Conservation (phyloP, 225 moss, liverwort and hornwort genomes). For the Physcomitrellopsis africana region DNA sequence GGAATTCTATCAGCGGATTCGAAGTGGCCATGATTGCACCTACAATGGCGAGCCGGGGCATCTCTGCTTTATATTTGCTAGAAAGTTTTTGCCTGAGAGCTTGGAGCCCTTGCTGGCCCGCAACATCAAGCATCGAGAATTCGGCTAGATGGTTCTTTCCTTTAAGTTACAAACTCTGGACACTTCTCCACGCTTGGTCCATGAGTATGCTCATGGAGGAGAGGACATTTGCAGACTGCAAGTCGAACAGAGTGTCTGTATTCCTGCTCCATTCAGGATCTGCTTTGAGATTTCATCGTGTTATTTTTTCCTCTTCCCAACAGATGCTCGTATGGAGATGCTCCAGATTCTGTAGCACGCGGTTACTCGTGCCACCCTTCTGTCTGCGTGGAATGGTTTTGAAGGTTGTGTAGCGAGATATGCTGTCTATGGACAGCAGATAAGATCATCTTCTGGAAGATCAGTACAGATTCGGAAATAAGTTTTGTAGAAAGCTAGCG, state of each 20-base stretch:
- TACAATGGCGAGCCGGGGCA: conserved; percentile 51
- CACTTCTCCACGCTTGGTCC: too few relatives aligned
- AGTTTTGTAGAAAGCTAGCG: conserved; percentile 1
- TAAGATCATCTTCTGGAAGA: conserved; percentile 1
- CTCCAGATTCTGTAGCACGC: not conserved
- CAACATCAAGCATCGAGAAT: too few relatives aligned
- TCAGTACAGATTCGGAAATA: conserved; percentile 13
- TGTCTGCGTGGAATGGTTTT: not conserved
- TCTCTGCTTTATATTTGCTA: conserved; percentile 57
- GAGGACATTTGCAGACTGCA: not conserved
- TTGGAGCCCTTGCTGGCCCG: conserved; percentile 45
- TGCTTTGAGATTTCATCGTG: not conserved
- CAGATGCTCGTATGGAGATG: conserved; percentile 7
- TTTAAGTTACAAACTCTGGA: too few relatives aligned
- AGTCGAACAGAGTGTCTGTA: not conserved
- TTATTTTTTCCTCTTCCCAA: too few relatives aligned
- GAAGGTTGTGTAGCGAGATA: not conserved
- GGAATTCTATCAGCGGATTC: conserved; percentile 43
- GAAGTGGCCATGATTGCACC: conserved; percentile 34
- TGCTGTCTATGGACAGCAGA: conserved; percentile 3
- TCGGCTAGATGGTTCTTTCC: too few relatives aligned
- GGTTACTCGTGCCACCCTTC: not conserved
- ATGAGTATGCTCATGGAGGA: not conserved
- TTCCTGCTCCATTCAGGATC: conserved; percentile 9
- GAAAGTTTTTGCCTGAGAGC: conserved; percentile 61